Percentiles rank a stretch among this genome's conserved stretches.
phyloP scores from a whole-genome alignment of 352 stramenopile genomes.

The Phytophthora tentaculata region DNA sequence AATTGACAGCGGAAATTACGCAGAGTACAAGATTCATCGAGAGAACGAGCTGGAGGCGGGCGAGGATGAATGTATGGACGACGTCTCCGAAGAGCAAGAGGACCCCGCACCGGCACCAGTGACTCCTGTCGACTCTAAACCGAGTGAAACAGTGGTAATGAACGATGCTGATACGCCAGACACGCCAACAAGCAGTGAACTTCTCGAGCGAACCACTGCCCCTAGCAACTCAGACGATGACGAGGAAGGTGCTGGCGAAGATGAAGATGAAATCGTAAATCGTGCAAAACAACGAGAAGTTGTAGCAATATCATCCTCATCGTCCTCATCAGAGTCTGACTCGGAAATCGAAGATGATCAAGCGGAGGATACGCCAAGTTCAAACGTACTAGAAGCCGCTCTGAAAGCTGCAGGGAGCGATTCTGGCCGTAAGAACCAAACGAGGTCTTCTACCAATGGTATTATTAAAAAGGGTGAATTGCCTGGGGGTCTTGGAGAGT shows the following conservation, averaged over 20 bases:
- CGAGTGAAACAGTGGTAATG: background rate
- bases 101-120: background rate
- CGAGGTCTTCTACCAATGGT: slow-evolving; percentile 6
- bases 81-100: background rate
- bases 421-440: slow-evolving; percentile 1
- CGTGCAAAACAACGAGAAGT: slow-evolving; percentile 16
- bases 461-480: slow-evolving; percentile 2
- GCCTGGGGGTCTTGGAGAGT: background rate
- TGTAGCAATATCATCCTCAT: slow-evolving; percentile 34
- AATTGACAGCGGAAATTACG: slow-evolving; percentile 60
- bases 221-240: slow-evolving; percentile 34
- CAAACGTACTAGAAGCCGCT: slow-evolving; percentile 67
- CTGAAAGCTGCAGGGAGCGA: slow-evolving; percentile 47
- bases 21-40: slow-evolving; percentile 42
- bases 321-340: slow-evolving; percentile 47
- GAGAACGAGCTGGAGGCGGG: slow-evolving; percentile 30
- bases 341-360: slow-evolving; percentile 36
- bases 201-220: slow-evolving; percentile 26
- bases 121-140: background rate
- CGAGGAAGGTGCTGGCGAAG: slow-evolving; percentile 23
- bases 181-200: slow-evolving; percentile 24
- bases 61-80: slow-evolving; percentile 20
- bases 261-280: slow-evolving; percentile 29
- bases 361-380: slow-evolving; percentile 6
- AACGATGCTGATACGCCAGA: slow-evolving; percentile 2